Conservation (phyloP, 805 yeast genomes). For the Candida oleophila region DNA sequence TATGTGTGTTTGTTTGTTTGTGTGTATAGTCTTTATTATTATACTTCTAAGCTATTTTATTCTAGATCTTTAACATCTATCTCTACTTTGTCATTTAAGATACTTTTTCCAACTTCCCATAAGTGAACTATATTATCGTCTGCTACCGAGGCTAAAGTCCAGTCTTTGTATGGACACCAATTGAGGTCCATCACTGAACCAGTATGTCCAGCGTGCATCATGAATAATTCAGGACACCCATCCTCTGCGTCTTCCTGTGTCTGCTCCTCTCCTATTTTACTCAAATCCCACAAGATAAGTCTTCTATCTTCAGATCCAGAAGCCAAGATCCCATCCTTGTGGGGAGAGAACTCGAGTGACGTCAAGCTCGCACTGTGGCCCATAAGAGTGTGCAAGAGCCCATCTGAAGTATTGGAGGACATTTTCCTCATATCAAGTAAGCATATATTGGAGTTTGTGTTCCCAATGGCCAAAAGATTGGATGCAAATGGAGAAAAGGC, state of each 20-base stretch:
- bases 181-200: conserved; percentile 72
- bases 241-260: conserved; percentile 86
- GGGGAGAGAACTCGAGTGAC: conserved; percentile 74
- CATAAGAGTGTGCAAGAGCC: conserved; percentile 65
- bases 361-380: conserved; percentile 79
- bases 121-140: conserved; percentile 61
- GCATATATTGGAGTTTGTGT: conserved; percentile 63
- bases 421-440: conserved; percentile 62
- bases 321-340: conserved; percentile 72
- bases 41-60: no score
- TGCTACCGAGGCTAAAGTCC: conserved; percentile 69
- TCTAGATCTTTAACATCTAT: conserved; percentile 23
- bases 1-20: no score
- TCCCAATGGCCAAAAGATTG: conserved; percentile 66
- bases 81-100: conserved; percentile 17
- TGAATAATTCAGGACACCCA: conserved; percentile 82
- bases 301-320: conserved; percentile 78
- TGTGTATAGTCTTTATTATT: no score
- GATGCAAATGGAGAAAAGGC: conserved; percentile 63
- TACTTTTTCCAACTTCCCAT: conserved; percentile 48
- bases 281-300: conserved; percentile 77
- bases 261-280: conserved; percentile 80
- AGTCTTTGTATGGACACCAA: conserved; percentile 70
- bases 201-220: conserved; percentile 94
- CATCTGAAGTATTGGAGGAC: conserved; percentile 4